A percentile compares a stretch with the other conserved stretches of the same genome.
Conservation (phyloP, 2,329 filamentous ascomycete genomes). For the Cercospora canescens region DNA sequence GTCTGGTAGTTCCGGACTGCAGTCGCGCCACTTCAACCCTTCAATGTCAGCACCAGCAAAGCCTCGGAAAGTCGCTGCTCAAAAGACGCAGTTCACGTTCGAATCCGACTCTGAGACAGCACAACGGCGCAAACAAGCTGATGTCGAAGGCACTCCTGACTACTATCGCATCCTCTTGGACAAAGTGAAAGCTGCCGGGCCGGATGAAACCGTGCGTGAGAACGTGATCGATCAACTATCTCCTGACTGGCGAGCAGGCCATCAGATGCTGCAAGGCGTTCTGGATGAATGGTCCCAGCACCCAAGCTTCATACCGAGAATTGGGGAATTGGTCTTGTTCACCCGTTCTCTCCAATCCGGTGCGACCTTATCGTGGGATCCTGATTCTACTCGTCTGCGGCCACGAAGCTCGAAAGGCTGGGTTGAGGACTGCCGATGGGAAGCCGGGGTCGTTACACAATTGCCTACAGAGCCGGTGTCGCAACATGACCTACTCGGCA, state of each 20-base stretch:
- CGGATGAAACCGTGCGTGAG: conserved; percentile 43
- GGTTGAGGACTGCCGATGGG: conserved; percentile 49
- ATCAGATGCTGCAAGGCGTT: conserved; percentile 42
- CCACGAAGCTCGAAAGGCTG: conserved; percentile 13
- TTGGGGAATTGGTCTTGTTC: conserved; percentile 60
- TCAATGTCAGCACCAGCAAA: background rate
- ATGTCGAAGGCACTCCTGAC: conserved; percentile 57
- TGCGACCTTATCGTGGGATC: conserved; percentile 36
- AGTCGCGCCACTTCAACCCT: conserved; percentile 12
- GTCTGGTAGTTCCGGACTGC: conserved; percentile 20
- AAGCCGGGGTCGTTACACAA: conserved; percentile 58
- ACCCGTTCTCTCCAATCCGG: conserved; percentile 36
- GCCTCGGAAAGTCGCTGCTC: background rate
- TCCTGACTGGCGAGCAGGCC: conserved; percentile 58
- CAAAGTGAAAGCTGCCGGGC: conserved; percentile 43
- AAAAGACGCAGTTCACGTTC: conserved; percentile 11
- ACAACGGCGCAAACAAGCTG: conserved; percentile 32
- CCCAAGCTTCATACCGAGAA: conserved; percentile 54
- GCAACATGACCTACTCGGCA: conserved; percentile 50
- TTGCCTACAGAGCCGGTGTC: conserved; percentile 45
- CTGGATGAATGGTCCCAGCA: conserved; percentile 46
- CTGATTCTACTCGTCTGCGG: conserved; percentile 26
- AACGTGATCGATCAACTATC: conserved; percentile 51
- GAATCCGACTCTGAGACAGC: conserved; percentile 16
- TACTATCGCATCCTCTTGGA: conserved; percentile 53